phyloP scores from a whole-genome alignment of 345 rosid genomes.

The Ceriops decandra region DNA sequence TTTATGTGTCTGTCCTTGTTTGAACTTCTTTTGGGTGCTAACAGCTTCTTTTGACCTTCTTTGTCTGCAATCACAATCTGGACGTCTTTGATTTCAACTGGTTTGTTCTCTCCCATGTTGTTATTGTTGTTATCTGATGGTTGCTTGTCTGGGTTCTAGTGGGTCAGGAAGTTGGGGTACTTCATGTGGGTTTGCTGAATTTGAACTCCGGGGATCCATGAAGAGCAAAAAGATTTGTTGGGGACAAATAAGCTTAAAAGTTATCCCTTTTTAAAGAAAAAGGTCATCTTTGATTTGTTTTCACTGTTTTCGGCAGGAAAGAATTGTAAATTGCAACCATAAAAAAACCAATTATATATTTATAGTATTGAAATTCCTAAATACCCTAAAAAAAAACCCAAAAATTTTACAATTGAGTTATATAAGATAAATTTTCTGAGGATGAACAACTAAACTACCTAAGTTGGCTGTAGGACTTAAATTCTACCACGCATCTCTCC shows the following conservation, averaged over 20 bases:
- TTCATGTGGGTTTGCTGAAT: constrained; percentile 38
- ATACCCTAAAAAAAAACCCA: neutral
- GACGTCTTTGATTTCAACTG: constrained; percentile 65
- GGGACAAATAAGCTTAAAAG: constrained; percentile 22
- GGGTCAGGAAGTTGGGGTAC: constrained; percentile 65
- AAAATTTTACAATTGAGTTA: neutral
- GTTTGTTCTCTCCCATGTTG: constrained; percentile 41
- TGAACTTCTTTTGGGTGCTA: constrained; percentile 81
- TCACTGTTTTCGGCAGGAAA: constrained; percentile 52
- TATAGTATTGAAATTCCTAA: constrained; percentile 27
- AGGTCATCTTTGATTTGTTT: constrained; percentile 37
- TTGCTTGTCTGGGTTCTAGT: constrained; percentile 23
- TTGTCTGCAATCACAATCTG: constrained; percentile 71
- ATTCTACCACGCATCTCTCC: too few relatives aligned
- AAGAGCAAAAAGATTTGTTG: constrained; percentile 17
- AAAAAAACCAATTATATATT: neutral
- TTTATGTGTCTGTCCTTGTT: constrained; percentile 95
- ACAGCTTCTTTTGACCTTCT: constrained; percentile 48
- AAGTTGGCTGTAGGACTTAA: too few relatives aligned
- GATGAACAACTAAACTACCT: too few relatives aligned
- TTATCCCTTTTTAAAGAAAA: too few relatives aligned
- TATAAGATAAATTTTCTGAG: too few relatives aligned
- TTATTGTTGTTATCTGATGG: constrained; percentile 20
- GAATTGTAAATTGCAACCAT: constrained; percentile 5
- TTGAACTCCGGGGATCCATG: constrained; percentile 65